Evolutionary conservation across 176 grass and related monocot species (phyloP).

Genomic region (Aechmea fasciata): DNA sequence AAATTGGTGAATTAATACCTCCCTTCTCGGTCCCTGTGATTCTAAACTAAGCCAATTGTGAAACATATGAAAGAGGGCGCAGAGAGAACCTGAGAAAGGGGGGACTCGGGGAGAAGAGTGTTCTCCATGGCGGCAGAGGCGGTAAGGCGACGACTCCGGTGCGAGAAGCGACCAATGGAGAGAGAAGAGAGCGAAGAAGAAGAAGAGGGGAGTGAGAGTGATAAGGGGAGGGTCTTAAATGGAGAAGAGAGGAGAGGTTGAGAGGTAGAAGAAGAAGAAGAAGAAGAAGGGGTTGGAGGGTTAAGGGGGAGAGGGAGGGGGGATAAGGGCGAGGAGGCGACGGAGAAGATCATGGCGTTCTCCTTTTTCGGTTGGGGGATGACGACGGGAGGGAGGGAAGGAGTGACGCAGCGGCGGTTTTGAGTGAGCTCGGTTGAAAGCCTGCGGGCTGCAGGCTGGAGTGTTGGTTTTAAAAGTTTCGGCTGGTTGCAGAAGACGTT

Average conservation of each 20-base stretch:
- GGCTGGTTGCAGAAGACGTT: too few species aligned
- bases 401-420: background rate
- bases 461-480: too few species aligned
- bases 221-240: background rate
- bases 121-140: constrained; percentile 17
- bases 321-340: background rate
- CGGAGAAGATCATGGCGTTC: constrained; percentile 15
- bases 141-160: background rate
- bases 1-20: background rate
- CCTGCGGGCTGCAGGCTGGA: too few species aligned
- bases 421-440: background rate
- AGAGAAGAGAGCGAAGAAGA: background rate
- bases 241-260: background rate
- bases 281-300: background rate
- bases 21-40: background rate
- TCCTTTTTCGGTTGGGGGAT: background rate
- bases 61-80: background rate
- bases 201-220: background rate
- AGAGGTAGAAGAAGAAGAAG: background rate
- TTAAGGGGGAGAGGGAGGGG: background rate
- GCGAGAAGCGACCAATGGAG: background rate
- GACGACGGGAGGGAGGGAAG: too few species aligned
- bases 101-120: background rate
- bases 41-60: background rate
- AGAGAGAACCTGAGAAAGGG: constrained; percentile 18